Evolutionary conservation across 257 asterid species (phyloP).

Genomic region (Rehmannia glutinosa): DNA sequence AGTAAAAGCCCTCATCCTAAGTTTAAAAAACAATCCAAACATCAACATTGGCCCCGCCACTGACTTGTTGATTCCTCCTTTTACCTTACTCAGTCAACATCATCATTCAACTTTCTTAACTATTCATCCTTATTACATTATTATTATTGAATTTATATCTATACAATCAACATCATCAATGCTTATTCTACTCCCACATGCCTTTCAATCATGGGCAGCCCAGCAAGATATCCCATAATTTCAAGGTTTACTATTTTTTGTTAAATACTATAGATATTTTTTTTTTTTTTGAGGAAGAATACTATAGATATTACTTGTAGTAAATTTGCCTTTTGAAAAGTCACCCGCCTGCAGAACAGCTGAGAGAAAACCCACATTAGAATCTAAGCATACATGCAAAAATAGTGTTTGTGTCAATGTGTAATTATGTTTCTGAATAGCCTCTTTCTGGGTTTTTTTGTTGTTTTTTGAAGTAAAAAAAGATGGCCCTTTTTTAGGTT

Average conservation of each 20-base stretch:
- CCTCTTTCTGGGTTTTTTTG: neutral
- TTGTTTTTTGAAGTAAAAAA: too few species aligned
- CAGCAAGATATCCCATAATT: neutral
- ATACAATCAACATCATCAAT: slow-evolving; percentile 18
- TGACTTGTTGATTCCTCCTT: slow-evolving; percentile 14
- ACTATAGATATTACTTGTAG: too few species aligned
- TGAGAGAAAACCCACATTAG: too few species aligned
- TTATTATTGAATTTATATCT: neutral
- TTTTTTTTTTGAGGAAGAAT: neutral
- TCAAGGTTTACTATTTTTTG: too few species aligned
- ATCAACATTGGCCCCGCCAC: slow-evolving; percentile 15
- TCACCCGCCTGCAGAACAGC: too few species aligned
- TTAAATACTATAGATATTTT: too few species aligned
- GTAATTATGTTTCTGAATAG: too few species aligned
- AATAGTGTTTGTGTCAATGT: too few species aligned
- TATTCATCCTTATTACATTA: neutral
- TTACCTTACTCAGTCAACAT: slow-evolving; percentile 18
- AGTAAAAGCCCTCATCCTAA: too few species aligned
- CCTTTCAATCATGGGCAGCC: slow-evolving; percentile 8
- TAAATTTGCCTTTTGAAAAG: too few species aligned
- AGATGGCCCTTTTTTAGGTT: slow-evolving; percentile 8
- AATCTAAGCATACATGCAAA: too few species aligned
- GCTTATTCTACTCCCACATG: slow-evolving; percentile 22
- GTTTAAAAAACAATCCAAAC: neutral
- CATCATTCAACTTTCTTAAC: slow-evolving; percentile 10